Evolutionary conservation across 1,139 yeast species (phyloP).

Genomic region (Protomyces lactucae-debilis): DNA sequence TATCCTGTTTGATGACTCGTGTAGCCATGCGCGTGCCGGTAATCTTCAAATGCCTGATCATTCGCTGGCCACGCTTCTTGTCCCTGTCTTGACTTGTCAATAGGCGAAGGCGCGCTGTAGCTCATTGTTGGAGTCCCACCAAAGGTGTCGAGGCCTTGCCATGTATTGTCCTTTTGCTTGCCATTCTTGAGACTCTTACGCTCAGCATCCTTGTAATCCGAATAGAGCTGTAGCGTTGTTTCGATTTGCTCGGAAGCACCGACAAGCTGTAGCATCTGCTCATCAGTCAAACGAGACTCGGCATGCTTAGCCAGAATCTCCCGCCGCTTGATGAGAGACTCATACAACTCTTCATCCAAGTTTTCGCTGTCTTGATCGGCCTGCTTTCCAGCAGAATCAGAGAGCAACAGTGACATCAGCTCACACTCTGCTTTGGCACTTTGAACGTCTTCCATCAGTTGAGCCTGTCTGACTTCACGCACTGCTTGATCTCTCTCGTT

Average conservation of each 20-base stretch:
- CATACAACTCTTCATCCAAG: constrained; percentile 8
- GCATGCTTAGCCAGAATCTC: constrained; percentile 3
- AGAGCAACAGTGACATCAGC: constrained; percentile 3
- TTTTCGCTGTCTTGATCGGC: neutral
- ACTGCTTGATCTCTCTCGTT: neutral
- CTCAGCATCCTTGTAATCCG: neutral
- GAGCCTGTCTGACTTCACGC: constrained; percentile 8
- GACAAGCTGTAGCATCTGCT: constrained; percentile 9
- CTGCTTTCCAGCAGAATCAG: neutral
- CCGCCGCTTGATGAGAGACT: neutral
- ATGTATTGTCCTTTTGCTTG: neutral
- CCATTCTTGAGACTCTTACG: neutral
- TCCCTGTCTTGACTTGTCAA: neutral
- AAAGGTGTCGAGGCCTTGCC: neutral
- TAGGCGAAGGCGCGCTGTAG: neutral
- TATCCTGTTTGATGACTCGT: neutral
- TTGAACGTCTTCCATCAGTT: constrained; percentile 8
- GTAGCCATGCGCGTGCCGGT: neutral
- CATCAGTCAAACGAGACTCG: constrained; percentile 8
- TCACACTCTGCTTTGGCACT: constrained; percentile 19
- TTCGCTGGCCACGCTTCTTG: neutral
- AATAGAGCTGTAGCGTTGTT: constrained; percentile 1
- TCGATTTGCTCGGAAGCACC: constrained; percentile 8
- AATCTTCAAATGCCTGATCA: neutral
- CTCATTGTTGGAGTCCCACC: neutral